Percentiles rank a stretch among this genome's conserved stretches.
These are phyloP conservation scores for Euclidium syriacum DNA, from an alignment of 345 rosid species.

Conservation along the genomic window DNA sequence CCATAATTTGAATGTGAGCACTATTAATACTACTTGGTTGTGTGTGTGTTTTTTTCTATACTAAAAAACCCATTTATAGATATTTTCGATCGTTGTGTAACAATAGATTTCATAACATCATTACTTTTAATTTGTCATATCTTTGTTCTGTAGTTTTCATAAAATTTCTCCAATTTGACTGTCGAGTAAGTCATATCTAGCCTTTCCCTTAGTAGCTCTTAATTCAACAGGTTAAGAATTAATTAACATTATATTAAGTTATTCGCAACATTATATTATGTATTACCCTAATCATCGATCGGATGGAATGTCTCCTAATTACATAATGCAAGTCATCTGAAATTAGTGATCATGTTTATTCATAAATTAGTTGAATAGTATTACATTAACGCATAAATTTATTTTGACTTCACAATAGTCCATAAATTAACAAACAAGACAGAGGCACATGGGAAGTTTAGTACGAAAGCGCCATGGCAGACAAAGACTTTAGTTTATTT, in stretches of 20 bases:
- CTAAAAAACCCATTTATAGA: background rate
- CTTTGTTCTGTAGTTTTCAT: background rate
- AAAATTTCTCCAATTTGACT: background rate
- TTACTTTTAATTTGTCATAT: background rate
- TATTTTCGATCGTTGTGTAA: background rate
- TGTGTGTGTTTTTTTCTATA: background rate
- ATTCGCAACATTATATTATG: background rate
- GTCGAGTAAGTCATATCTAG: background rate
- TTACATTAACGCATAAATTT: background rate
- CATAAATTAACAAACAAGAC: constrained; percentile 5
- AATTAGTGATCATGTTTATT: background rate
- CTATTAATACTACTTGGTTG: no score
- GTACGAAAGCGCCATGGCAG: constrained; percentile 22
- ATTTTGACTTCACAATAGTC: constrained; percentile 15
- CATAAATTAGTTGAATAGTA: constrained; percentile 11
- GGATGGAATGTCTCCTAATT: constrained; percentile 21
- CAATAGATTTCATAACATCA: background rate
- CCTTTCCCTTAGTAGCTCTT: background rate
- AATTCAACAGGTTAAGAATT: background rate
- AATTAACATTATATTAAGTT: background rate
- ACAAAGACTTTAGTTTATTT: constrained; percentile 16
- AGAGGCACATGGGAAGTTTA: constrained; percentile 20
- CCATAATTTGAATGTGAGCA: no score
- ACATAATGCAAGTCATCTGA: constrained; percentile 1
- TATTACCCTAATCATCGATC: background rate